Evolutionary conservation across 2,329 filamentous ascomycete genomes (phyloP).

Genomic region (Ustulina deusta): DNA sequence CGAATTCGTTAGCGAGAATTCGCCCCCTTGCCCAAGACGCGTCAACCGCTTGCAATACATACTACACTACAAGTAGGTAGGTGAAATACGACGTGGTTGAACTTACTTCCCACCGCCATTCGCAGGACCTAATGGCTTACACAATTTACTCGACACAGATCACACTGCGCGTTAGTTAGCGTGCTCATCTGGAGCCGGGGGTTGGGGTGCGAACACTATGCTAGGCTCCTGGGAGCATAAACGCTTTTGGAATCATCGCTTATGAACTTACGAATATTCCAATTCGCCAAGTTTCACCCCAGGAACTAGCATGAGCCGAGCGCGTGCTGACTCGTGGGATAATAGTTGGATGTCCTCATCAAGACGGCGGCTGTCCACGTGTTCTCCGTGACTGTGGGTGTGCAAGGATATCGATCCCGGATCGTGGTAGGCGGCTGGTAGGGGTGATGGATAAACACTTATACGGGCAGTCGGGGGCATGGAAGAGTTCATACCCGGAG

Average conservation of each 20-base stretch:
- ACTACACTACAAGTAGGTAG: too few relatives aligned
- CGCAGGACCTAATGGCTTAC: background rate
- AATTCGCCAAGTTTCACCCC: background rate
- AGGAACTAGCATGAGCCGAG: background rate
- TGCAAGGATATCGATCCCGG: conserved; percentile 24
- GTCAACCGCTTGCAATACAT: background rate
- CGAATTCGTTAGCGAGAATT: conserved; percentile 4
- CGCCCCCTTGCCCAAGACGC: background rate
- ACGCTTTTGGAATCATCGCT: background rate
- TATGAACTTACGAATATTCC: background rate
- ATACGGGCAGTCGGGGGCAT: background rate
- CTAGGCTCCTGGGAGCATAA: background rate
- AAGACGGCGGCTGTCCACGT: conserved; percentile 12
- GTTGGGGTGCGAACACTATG: background rate
- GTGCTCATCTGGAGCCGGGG: conserved; percentile 6
- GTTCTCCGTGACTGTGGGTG: conserved; percentile 17
- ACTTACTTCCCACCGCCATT: conserved; percentile 23
- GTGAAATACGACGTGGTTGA: conserved; percentile 21
- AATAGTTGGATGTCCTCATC: conserved; percentile 10
- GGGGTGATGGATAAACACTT: conserved; percentile 31
- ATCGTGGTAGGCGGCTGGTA: conserved; percentile 3
- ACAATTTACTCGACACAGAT: conserved; percentile 2
- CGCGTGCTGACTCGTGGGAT: background rate
- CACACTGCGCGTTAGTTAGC: background rate
- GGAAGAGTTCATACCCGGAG: background rate